Evolutionary conservation across 768 basidiomycete genomes (phyloP).

Genomic region (Sporobolomyces pararoseus): DNA sequence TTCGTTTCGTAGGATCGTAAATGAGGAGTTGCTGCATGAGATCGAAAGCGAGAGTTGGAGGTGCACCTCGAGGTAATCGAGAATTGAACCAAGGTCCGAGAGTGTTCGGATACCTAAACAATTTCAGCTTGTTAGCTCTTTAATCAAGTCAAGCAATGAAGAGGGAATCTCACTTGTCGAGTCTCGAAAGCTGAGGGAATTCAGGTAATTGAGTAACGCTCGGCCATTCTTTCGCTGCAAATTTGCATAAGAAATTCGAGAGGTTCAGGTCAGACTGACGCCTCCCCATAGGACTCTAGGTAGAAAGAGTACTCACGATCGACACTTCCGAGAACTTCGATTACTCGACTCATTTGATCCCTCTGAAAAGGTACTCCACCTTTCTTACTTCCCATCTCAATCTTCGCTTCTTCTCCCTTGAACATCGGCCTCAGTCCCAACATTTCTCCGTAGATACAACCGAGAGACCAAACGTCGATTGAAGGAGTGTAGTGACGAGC

Average conservation of each 20-base stretch:
- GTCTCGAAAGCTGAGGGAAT: conserved; percentile 21
- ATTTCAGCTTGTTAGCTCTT: conserved; percentile 16
- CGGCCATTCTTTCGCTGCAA: conserved; percentile 81
- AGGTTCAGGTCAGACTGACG: too few species aligned
- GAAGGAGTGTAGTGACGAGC: conserved; percentile 97
- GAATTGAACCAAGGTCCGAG: conserved; percentile 65
- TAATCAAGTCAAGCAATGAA: background rate
- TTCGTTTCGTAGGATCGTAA: conserved; percentile 81
- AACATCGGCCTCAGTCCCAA: conserved; percentile 92
- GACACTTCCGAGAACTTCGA: conserved; percentile 87
- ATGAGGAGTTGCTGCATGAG: conserved; percentile 79
- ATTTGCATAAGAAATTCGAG: background rate
- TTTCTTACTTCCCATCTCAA: conserved; percentile 75
- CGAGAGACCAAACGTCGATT: conserved; percentile 92
- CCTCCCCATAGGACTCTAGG: too few species aligned
- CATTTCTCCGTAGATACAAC: conserved; percentile 94
- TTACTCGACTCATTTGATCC: conserved; percentile 92
- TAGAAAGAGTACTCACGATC: conserved; percentile 57
- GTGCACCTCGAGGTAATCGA: conserved; percentile 55
- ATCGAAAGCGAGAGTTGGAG: conserved; percentile 64
- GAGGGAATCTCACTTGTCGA: conserved; percentile 13
- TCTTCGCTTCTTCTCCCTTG: conserved; percentile 97
- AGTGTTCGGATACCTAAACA: conserved; percentile 59
- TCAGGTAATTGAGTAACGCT: conserved; percentile 55
- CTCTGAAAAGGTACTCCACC: conserved; percentile 86